Conservation (phyloP, 2,329 filamentous ascomycete species). For the Ophiocordyceps camponoti-floridani region DNA sequence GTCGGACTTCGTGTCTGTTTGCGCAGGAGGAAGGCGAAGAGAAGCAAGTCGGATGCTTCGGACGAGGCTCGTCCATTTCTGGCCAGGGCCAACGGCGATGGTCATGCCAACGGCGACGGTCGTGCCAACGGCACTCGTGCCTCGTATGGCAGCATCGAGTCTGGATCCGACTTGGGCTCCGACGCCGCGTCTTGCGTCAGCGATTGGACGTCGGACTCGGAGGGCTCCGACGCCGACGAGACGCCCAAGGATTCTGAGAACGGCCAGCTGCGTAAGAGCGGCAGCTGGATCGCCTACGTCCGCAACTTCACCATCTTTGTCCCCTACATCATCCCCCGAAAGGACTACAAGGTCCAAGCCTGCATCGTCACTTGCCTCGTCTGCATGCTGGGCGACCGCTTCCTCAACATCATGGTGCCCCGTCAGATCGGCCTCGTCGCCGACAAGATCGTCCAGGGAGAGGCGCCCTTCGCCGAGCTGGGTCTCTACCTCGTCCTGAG, state of each 20-base stretch:
- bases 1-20: not conserved
- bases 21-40: not conserved
- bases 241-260: slow-evolving; percentile 5
- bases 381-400: slow-evolving; percentile 8
- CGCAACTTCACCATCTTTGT: slow-evolving; percentile 13
- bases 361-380: slow-evolving; percentile 9
- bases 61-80: slow-evolving; percentile 1
- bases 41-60: not conserved
- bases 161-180: not conserved
- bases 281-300: slow-evolving; percentile 13
- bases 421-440: slow-evolving; percentile 13
- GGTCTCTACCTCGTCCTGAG: slow-evolving; percentile 6
- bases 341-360: slow-evolving; percentile 12
- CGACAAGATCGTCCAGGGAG: slow-evolving; percentile 10
- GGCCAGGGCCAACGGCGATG: not conserved
- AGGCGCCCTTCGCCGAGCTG: slow-evolving; percentile 6
- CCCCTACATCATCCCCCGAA: slow-evolving; percentile 12
- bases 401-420: slow-evolving; percentile 13
- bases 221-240: slow-evolving; percentile 2
- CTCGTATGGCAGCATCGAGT: not conserved
- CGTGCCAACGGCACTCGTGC: not conserved
- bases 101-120: not conserved
- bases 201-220: not conserved
- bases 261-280: slow-evolving; percentile 3
- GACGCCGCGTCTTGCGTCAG: not conserved